Base-by-base conservation (phyloP, 2,329 filamentous ascomycete species). In the Cordyceps pruinosa region DNA sequence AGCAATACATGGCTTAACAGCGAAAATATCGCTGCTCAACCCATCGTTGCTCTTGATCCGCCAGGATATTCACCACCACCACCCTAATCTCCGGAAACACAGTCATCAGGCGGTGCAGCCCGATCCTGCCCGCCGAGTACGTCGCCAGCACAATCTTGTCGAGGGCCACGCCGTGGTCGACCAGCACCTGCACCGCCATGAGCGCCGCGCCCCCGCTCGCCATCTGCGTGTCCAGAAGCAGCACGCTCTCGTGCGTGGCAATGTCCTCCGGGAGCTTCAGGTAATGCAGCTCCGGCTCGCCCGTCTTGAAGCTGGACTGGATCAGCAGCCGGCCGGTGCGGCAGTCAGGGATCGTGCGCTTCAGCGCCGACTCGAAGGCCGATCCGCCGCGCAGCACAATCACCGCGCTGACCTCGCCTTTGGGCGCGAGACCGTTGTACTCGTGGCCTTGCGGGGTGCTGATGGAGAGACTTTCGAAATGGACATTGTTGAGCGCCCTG, bases 121-220 rank as follows among this genome's bases (percentile, higher is more conserved):
- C 94, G 64, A 89, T 84, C 62, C 85, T 85, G 9, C 93, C 93
- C 4, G 92, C 93, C 62, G 90, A 88, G 69, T 95, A 97, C 4
- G 93, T 96, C 39, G 96, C 92, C 69, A 97, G 87, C 34, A 97
- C 89, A 62, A 99, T 96, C 62, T 81, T 86, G 46, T 90, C 83
- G 68, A 94, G 86, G 6, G 83, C 75, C 7, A 97, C 92, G 12
- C 94, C 94, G 67, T 97, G 92, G 70, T 99, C 94, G 17, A 96
- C 85, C 54, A 99, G 76, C n/a, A 97, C 90, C 67, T 94, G 88
- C 42, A 97, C 92, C 1, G 94, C 91, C 94, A 99, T 99, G 58
- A 99, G 75, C 1, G 83, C 84, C 17, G 84, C 82, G 35, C 92
- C 93, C 44, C 94, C 94, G 60, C 87, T 92, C 26, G 90, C 90